A percentile compares a stretch with the other conserved stretches of the same genome.
Conservation (phyloP, 495 filamentous ascomycete species). For the Hyaloscypha hepaticicola region DNA sequence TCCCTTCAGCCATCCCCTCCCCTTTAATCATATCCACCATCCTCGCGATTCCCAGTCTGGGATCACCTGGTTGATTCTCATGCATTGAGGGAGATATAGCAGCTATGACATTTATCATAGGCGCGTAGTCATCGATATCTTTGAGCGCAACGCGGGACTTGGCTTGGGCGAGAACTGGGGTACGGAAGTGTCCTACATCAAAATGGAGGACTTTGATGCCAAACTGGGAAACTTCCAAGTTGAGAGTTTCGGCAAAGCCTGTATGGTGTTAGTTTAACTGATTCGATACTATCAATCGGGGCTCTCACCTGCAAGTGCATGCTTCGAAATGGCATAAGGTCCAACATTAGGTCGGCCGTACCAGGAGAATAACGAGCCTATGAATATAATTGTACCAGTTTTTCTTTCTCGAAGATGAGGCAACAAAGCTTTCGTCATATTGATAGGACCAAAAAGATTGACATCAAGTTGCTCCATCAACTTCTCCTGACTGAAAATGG, state of each 20-base stretch:
- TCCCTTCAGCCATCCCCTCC: background rate
- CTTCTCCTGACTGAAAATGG: background rate
- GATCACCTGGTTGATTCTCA: too few relatives aligned
- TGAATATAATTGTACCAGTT: background rate
- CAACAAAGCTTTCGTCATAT: background rate
- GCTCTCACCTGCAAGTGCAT: background rate
- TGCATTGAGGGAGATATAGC: too few relatives aligned
- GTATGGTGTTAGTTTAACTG: background rate
- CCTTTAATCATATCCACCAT: too few relatives aligned
- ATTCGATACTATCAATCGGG: background rate
- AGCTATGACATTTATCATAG: too few relatives aligned
- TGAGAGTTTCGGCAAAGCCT: constrained; percentile 1
- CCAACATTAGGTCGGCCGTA: background rate
- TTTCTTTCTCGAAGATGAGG: background rate
- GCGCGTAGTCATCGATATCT: too few relatives aligned
- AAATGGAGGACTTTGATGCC: background rate
- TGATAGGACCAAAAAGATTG: background rate
- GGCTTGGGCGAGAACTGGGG: background rate
- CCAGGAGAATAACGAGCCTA: background rate
- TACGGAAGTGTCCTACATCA: background rate
- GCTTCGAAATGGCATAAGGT: background rate
- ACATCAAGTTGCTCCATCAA: background rate
- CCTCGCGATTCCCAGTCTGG: too few relatives aligned
- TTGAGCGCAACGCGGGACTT: too few relatives aligned
- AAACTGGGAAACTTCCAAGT: background rate